Conservation (phyloP, 352 stramenopile species). For the Pythium guiyangense region DNA sequence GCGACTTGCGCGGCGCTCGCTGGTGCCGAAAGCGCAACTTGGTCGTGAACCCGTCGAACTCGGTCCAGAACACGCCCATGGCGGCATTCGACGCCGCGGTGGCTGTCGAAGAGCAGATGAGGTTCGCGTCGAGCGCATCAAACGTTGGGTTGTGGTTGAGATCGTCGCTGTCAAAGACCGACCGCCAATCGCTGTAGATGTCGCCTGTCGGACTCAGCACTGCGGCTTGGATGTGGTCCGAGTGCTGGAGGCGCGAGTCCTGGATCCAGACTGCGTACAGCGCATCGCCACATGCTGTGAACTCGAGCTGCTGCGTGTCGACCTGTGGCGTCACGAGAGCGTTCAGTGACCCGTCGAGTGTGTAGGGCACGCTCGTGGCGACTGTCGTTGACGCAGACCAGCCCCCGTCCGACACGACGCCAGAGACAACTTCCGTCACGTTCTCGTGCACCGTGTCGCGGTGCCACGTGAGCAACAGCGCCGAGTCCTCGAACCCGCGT, state of each 20-base stretch:
- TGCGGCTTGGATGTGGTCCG: conserved; percentile 8
- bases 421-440: conserved; percentile 40
- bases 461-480: conserved; percentile 49
- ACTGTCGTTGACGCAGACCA: conserved; percentile 31
- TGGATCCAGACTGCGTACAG: conserved; percentile 16
- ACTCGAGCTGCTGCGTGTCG: conserved; percentile 6
- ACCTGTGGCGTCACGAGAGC: not conserved
- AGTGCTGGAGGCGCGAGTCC: not conserved
- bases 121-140: conserved; percentile 27
- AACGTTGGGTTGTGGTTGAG: conserved; percentile 56
- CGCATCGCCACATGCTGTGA: conserved; percentile 10
- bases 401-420: conserved; percentile 27
- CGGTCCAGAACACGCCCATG: conserved; percentile 58
- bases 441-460: conserved; percentile 36
- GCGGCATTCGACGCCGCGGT: conserved; percentile 3
- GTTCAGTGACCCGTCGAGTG: conserved; percentile 1
- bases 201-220: conserved; percentile 11
- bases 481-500: conserved; percentile 46
- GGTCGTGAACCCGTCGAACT: conserved; percentile 62
- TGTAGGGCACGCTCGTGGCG: conserved; percentile 20
- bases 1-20: conserved; percentile 15
- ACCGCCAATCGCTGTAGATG: conserved; percentile 25
- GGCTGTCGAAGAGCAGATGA: conserved; percentile 35
- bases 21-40: conserved; percentile 61
- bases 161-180: conserved; percentile 5